A percentile compares a stretch with the other conserved stretches of the same genome.
These are phyloP conservation scores for Lizanozyma gosingica DNA, from an alignment of 1,139 yeast genomes.

Conservation along the genomic window DNA sequence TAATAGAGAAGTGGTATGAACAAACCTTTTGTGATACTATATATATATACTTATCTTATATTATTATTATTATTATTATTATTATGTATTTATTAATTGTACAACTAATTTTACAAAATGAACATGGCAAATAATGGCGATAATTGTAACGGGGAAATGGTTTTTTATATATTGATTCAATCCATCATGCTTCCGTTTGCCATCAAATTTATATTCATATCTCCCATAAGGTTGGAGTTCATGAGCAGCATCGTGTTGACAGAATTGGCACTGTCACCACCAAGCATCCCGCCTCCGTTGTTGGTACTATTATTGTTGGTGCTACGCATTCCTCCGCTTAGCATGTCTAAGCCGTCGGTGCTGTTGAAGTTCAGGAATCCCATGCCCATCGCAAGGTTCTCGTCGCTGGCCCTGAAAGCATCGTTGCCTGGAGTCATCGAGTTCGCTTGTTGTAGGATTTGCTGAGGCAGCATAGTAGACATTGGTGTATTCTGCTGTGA, in stretches of 20 bases:
- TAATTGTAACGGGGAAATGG: too few species aligned
- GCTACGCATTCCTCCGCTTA: background rate
- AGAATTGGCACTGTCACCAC: background rate
- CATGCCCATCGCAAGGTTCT: slow-evolving; percentile 8
- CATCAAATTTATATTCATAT: background rate
- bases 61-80: slow-evolving; percentile 1
- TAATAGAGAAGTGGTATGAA: slow-evolving; percentile 2
- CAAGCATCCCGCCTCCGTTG: background rate
- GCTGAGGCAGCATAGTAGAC: slow-evolving; percentile 16
- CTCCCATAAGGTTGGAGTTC: background rate
- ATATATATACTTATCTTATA: background rate
- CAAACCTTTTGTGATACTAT: slow-evolving; percentile 2
- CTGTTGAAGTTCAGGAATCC: background rate
- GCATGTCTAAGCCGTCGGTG: background rate
- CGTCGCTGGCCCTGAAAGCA: slow-evolving; percentile 3
- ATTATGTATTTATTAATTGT: background rate
- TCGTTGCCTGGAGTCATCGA: background rate
- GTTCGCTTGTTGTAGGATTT: slow-evolving; percentile 14
- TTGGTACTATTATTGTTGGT: background rate
- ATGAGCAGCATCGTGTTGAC: background rate
- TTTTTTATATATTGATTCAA: too few species aligned
- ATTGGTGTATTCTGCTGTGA: slow-evolving; percentile 4
- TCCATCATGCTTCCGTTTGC: background rate
- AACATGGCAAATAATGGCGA: too few species aligned
- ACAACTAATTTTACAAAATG: background rate